phyloP scores from a whole-genome alignment of 2,329 filamentous ascomycete species.

The Stenocarpella maydis region DNA sequence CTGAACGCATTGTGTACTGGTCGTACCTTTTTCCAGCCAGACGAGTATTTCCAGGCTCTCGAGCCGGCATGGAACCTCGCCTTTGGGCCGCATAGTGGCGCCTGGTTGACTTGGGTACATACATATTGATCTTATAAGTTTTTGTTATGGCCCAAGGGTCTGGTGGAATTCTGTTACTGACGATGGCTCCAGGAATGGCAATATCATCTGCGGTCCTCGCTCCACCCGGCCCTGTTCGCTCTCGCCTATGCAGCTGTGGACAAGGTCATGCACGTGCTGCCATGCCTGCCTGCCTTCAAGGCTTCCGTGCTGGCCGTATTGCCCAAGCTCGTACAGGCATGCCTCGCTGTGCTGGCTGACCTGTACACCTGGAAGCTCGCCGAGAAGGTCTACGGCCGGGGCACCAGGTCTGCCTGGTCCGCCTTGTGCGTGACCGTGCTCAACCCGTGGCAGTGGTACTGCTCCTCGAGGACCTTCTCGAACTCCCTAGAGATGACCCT shows the following conservation, averaged over 20 bases:
- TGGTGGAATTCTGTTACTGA: constrained; percentile 23
- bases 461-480: constrained; percentile 89
- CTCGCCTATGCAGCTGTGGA: constrained; percentile 73
- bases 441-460: constrained; percentile 97
- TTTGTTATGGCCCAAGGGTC: constrained; percentile 3
- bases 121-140: not conserved
- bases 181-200: constrained; percentile 81
- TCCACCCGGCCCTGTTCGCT: constrained; percentile 91
- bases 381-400: constrained; percentile 73
- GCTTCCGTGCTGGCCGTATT: constrained; percentile 74
- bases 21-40: constrained; percentile 94
- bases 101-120: constrained; percentile 95
- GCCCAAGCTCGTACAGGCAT: constrained; percentile 79
- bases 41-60: constrained; percentile 95
- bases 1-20: constrained; percentile 77
- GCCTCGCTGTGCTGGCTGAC: constrained; percentile 81
- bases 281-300: constrained; percentile 61
- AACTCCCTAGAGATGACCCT: constrained; percentile 93
- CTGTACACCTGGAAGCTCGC: constrained; percentile 89
- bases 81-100: constrained; percentile 78
- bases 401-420: constrained; percentile 70
- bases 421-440: constrained; percentile 74
- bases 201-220: constrained; percentile 83
- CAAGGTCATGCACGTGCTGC: constrained; percentile 61
- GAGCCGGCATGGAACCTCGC: constrained; percentile 93